Evolutionary conservation across 345 rosid genomes (phyloP), one percentile per base, ranked within the genome.

Genomic region (Dovyalis caffra): DNA sequence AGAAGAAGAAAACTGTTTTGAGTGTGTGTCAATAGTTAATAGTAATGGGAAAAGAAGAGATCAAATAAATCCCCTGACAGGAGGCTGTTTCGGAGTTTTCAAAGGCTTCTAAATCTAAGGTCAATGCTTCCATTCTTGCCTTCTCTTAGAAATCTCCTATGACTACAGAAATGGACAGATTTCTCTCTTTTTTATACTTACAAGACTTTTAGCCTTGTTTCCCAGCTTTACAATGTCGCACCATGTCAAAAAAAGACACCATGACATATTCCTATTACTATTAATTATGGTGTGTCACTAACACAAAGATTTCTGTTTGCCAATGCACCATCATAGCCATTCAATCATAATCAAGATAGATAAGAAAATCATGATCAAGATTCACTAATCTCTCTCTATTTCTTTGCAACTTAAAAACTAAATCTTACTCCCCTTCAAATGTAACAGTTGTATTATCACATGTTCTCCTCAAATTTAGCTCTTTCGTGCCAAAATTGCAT

Each of bases 61-160:
- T 81, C 73, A 70, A 77, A 74, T 21, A 78, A 81, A 63, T 73
- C 77, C 16, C 65, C 35, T 77, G 15, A 73, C 63, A 72, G 67
- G 83, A 83, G 87, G 85, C 68, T 63, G 80, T 78, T 85, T 76
- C 82, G 83, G 85, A 79, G 86, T 78, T 82, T 82, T 86, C 91
- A 74, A 83, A 87, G 87, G 75, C 85, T 66, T n/a, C 69, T 61
- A 78, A 81, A 79, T 83, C 86, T 81, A 67, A 80, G 97, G 93
- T 93, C 98, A 91, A 87, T 76, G 89, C 80, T 75, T 80, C 92
- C 90, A 80, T 82, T 64, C 82, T 82, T 77, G 83, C 86, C 84
- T 73, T 79, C 86, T 73, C 83, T 81, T 76, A 72, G 84, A 82
- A 81, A 76, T 84, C 76, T 77, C 83, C 80, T 76, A 62, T 65